Evolutionary conservation across 106 monocot genomes (phyloP).

Genomic region (Chionographis japonica): DNA sequence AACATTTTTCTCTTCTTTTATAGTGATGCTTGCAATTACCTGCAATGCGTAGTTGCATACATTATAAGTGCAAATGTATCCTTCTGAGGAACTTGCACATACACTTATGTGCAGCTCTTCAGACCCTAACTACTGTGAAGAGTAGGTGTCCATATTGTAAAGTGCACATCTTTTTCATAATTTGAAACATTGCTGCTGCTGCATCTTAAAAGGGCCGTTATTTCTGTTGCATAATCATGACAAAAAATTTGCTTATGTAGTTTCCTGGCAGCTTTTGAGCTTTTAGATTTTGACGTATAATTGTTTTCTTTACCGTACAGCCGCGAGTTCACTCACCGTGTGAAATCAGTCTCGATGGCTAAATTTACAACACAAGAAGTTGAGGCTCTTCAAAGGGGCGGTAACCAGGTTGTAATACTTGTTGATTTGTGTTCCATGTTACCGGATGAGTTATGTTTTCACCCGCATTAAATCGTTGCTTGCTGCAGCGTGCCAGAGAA

Average conservation of each 20-base stretch:
- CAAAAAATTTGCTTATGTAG: background rate
- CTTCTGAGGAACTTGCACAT: too few species aligned
- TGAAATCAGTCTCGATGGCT: conserved; percentile 90
- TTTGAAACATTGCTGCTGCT: too few species aligned
- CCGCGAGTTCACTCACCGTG: conserved; percentile 91
- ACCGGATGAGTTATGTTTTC: background rate
- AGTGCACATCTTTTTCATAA: too few species aligned
- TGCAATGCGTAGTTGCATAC: too few species aligned
- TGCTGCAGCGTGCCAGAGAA: conserved; percentile 60
- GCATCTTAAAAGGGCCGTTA: too few species aligned
- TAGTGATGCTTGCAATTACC: too few species aligned
- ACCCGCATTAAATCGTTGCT: background rate
- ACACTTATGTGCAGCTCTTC: too few species aligned
- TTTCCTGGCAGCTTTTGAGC: background rate
- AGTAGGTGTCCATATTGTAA: too few species aligned
- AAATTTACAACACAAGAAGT: conserved; percentile 85
- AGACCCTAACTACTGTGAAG: too few species aligned
- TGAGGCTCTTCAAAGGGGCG: conserved; percentile 73
- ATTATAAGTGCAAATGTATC: too few species aligned
- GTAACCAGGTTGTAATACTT: conserved; percentile 51
- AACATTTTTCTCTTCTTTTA: too few species aligned
- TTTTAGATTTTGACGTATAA: background rate
- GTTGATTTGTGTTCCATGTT: background rate
- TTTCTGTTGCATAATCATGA: background rate
- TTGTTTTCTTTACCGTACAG: conserved; percentile 25